These are phyloP conservation scores for Epichloe hybrida DNA, from an alignment of 2,329 filamentous ascomycete species.

Conservation along the genomic window DNA sequence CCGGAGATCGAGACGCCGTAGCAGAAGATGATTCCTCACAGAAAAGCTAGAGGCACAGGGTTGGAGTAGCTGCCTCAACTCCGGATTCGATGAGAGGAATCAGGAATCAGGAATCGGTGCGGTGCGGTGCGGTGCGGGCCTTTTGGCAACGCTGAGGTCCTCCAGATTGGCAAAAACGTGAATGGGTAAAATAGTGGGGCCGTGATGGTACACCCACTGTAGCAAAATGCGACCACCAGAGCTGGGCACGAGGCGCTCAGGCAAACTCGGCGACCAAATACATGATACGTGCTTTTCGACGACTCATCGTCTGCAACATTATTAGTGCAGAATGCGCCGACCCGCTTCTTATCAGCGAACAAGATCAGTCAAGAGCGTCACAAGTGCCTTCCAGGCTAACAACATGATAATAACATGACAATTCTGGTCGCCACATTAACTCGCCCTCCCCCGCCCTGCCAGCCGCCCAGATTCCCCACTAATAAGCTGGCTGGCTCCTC, in stretches of 20 bases:
- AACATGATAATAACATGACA: no score
- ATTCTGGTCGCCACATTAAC: no score
- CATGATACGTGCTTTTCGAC: no score
- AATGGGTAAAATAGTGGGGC: not conserved
- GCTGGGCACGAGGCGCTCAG: no score
- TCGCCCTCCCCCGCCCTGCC: no score
- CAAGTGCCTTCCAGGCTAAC: no score
- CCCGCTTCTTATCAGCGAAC: no score
- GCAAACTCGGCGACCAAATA: no score
- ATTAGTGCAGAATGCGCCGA: no score
- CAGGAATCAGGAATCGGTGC: not conserved
- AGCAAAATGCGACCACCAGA: not conserved
- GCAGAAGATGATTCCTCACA: not conserved
- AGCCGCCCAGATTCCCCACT: not conserved
- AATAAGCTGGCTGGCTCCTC: constrained; percentile 3
- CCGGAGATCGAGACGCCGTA: not conserved
- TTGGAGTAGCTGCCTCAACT: not conserved
- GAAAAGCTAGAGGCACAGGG: not conserved
- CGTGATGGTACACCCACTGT: no score
- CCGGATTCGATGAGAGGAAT: not conserved
- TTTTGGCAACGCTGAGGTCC: not conserved
- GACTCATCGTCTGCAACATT: no score
- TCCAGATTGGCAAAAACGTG: not conserved
- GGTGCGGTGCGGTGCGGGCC: not conserved
- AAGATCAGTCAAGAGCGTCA: no score